Evolutionary conservation across 116 monocot genomes (phyloP).

Genomic region (Phalaenopsis hybrid): DNA sequence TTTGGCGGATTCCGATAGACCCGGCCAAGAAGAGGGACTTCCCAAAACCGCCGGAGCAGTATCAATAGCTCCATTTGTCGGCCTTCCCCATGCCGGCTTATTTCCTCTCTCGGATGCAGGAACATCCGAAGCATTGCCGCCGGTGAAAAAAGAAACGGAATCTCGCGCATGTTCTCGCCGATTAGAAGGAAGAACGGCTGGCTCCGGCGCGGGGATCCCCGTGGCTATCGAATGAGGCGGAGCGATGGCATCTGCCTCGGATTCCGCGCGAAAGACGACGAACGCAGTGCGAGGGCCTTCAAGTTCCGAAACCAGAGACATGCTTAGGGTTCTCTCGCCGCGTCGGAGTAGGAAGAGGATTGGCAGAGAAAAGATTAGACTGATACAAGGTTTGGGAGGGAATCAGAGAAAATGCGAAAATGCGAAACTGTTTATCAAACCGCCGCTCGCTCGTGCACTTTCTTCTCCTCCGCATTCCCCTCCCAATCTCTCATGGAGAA

Average conservation of each 20-base stretch:
- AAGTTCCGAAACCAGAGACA: neutral
- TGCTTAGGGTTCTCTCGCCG: neutral
- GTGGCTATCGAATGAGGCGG: neutral
- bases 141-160: neutral
- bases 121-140: neutral
- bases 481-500: no score
- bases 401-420: neutral
- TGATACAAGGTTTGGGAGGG: neutral
- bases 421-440: neutral
- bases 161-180: neutral
- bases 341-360: neutral
- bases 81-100: slow-evolving; percentile 3
- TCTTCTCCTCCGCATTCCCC: neutral
- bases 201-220: neutral
- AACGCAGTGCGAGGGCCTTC: neutral
- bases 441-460: neutral
- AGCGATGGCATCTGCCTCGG: neutral
- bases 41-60: neutral
- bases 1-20: slow-evolving; percentile 1
- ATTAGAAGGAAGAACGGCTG: neutral
- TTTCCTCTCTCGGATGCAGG: neutral
- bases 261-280: no score
- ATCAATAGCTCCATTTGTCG: neutral
- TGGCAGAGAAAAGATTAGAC: neutral
- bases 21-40: slow-evolving; percentile 4